Conservation (phyloP, 257 asterid genomes). For the Petunia secreta region DNA sequence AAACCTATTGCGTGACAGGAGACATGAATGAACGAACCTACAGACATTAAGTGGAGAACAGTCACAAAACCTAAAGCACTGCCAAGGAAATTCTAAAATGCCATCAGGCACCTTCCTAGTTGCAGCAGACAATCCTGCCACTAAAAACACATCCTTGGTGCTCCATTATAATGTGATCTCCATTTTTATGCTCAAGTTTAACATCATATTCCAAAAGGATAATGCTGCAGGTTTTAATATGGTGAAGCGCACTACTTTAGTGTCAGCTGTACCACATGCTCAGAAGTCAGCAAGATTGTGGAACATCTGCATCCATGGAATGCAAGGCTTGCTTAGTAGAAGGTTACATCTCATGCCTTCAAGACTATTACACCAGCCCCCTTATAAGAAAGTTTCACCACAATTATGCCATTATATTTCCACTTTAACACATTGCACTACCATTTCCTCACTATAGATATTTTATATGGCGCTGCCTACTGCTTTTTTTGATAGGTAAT, state of each 20-base stretch:
- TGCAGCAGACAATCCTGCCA: not conserved
- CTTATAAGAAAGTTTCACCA: not conserved
- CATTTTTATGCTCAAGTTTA: not conserved
- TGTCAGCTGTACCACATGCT: slow-evolving; percentile 14
- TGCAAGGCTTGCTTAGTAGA: not conserved
- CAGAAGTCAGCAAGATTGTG: not conserved
- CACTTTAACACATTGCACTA: not conserved
- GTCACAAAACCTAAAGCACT: not conserved
- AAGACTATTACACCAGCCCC: slow-evolving; percentile 1
- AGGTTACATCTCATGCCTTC: not conserved
- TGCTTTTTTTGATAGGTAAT: too few relatives aligned
- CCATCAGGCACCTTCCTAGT: not conserved
- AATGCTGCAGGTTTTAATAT: not conserved
- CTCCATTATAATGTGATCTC: slow-evolving; percentile 20
- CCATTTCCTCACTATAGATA: not conserved
- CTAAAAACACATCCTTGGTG: not conserved
- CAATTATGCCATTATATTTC: slow-evolving; percentile 3
- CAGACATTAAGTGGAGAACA: not conserved
- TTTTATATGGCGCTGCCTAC: not conserved
- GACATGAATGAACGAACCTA: not conserved
- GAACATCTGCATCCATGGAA: not conserved
- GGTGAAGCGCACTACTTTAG: not conserved
- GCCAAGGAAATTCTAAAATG: not conserved
- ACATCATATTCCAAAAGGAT: not conserved
- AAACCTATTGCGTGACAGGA: not conserved